These are phyloP conservation scores for Tuber indicum DNA, from an alignment of 495 filamentous ascomycete genomes.

Conservation along the genomic window DNA sequence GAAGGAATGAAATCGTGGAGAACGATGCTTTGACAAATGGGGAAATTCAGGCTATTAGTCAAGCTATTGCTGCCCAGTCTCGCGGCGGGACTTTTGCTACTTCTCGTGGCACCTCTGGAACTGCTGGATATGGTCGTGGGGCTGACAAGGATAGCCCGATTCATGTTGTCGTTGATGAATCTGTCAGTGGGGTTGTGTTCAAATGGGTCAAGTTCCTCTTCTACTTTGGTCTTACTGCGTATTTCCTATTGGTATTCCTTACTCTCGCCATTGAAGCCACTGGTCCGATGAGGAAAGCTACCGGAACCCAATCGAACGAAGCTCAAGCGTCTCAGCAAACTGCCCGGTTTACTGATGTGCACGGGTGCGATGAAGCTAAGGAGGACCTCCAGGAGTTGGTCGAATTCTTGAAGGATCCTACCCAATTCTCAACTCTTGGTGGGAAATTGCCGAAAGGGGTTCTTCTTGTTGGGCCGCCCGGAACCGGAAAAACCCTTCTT, in stretches of 20 bases:
- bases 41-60: constrained; percentile 75
- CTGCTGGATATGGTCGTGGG: constrained; percentile 45
- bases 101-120: constrained; percentile 32
- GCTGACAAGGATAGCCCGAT: constrained; percentile 74
- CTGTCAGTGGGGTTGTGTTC: constrained; percentile 67
- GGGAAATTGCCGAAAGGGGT: constrained; percentile 97
- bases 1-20: constrained; percentile 26
- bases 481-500: constrained; percentile 96
- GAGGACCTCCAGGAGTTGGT: constrained; percentile 96
- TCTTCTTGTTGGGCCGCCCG: constrained; percentile 87
- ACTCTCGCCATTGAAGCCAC: constrained; percentile 73
- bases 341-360: constrained; percentile 85
- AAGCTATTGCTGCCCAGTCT: constrained; percentile 73
- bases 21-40: constrained; percentile 49
- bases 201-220: constrained; percentile 84
- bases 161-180: constrained; percentile 94
- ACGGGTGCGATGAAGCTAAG: constrained; percentile 96
- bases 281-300: constrained; percentile 68
- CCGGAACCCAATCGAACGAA: constrained; percentile 64
- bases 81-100: constrained; percentile 59
- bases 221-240: constrained; percentile 67
- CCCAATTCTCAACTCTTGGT: constrained; percentile 82
- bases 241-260: constrained; percentile 64
- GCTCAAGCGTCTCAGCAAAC: constrained; percentile 85
- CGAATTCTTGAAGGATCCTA: constrained; percentile 87